Evolutionary conservation across 108 stramenopile genomes (phyloP).

Genomic region (Schizochytrium sp.): DNA sequence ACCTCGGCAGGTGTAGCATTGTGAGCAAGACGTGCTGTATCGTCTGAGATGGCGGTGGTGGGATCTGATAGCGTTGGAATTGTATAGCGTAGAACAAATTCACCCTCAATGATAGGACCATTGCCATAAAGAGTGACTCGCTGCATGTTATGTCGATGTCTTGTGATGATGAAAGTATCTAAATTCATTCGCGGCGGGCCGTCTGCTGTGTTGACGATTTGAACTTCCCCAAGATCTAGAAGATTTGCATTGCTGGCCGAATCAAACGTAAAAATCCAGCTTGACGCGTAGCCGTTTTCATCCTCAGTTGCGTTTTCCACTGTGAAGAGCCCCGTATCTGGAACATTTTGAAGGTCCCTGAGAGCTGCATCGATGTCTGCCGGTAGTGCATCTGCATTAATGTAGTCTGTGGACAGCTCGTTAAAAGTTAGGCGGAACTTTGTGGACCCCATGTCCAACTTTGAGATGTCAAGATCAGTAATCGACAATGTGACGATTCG

Average conservation of each 20-base stretch:
- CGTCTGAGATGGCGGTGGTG: not conserved
- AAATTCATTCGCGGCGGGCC: constrained; percentile 12
- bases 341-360: not conserved
- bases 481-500: constrained; percentile 46
- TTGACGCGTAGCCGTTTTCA: not conserved
- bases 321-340: not conserved
- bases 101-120: not conserved
- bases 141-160: constrained; percentile 46
- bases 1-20: constrained; percentile 38
- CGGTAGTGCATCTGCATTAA: not conserved
- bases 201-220: constrained; percentile 10
- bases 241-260: not conserved
- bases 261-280: constrained; percentile 15
- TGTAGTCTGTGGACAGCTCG: not conserved
- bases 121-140: not conserved
- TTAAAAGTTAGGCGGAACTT: not conserved
- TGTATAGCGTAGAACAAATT: constrained; percentile 34
- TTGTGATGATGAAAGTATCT: constrained; percentile 30
- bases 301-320: not conserved
- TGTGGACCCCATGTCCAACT: constrained; percentile 17
- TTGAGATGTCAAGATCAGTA: not conserved
- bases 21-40: not conserved
- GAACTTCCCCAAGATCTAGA: constrained; percentile 12
- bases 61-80: not conserved
- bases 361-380: constrained; percentile 11